A percentile compares a stretch with the other conserved stretches of the same genome.
Evolutionary conservation across 768 basidiomycete species (phyloP).

Genomic region (Collybia sordida): DNA sequence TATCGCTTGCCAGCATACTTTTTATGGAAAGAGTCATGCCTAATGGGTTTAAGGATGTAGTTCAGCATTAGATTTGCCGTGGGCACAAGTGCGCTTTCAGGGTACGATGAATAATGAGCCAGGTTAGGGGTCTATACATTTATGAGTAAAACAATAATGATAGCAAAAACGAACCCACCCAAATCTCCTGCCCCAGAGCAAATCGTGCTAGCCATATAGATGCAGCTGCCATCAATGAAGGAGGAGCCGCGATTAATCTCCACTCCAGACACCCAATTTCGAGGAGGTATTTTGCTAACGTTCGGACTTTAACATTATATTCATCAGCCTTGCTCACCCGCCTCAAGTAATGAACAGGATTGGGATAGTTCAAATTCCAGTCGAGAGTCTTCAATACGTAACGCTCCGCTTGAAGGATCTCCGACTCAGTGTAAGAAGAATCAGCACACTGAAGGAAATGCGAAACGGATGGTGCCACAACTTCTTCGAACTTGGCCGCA

Average conservation of each 20-base stretch:
- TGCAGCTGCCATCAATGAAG: slow-evolving; percentile 87
- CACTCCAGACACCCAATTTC: slow-evolving; percentile 92
- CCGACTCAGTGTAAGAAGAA: slow-evolving; percentile 84
- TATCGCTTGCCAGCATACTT: slow-evolving; percentile 87
- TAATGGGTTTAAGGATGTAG: slow-evolving; percentile 73
- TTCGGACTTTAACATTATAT: slow-evolving; percentile 89
- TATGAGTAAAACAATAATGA: not conserved
- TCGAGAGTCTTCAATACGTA: slow-evolving; percentile 92
- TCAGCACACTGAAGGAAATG: slow-evolving; percentile 88
- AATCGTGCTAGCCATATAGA: slow-evolving; percentile 88
- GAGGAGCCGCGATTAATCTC: slow-evolving; percentile 76
- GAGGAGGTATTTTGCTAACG: slow-evolving; percentile 90
- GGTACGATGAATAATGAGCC: slow-evolving; percentile 85
- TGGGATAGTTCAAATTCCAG: slow-evolving; percentile 91
- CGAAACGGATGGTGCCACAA: slow-evolving; percentile 85
- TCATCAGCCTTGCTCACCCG: slow-evolving; percentile 95
- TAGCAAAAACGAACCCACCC: slow-evolving; percentile 59
- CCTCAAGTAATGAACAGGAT: slow-evolving; percentile 91
- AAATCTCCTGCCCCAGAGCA: slow-evolving; percentile 78
- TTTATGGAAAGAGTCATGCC: slow-evolving; percentile 78
- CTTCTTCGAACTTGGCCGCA: slow-evolving; percentile 95
- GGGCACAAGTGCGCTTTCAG: slow-evolving; percentile 76
- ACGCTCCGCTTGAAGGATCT: slow-evolving; percentile 68
- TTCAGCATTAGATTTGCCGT: slow-evolving; percentile 87
- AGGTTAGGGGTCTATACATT: slow-evolving; percentile 70